phyloP scores from a whole-genome alignment of 2,329 filamentous ascomycete species.

The Penicillium palitans region DNA sequence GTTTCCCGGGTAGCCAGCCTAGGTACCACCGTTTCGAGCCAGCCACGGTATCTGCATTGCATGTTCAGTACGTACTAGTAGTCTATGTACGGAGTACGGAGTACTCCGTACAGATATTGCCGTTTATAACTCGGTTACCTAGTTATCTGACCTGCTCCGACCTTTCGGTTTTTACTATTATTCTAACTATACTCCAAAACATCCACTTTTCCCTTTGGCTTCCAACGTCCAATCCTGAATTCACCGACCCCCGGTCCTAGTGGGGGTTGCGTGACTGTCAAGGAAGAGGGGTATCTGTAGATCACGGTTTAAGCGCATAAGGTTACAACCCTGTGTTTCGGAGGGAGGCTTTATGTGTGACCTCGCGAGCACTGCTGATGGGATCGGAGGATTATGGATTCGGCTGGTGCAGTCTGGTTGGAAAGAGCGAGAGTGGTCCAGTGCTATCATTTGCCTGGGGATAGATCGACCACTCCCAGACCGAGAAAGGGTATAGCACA shows the following conservation, averaged over 20 bases:
- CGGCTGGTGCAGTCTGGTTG: conserved; percentile 17
- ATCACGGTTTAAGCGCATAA: conserved; percentile 14
- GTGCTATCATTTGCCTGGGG: background rate
- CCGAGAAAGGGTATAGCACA: background rate
- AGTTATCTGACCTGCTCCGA: background rate
- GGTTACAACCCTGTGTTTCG: conserved; percentile 19
- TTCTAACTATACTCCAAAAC: background rate
- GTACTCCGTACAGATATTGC: background rate
- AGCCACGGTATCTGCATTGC: background rate
- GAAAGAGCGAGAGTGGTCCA: conserved; percentile 12
- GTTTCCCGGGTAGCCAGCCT: conserved; percentile 1
- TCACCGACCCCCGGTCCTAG: conserved; percentile 2
- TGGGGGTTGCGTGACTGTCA: conserved; percentile 3
- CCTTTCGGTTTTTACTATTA: background rate
- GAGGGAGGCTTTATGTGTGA: conserved; percentile 16
- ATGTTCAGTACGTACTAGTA: background rate
- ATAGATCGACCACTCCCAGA: background rate
- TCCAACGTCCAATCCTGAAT: conserved; percentile 12
- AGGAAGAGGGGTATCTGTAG: conserved; percentile 7
- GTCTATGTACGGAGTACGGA: background rate
- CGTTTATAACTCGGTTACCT: background rate
- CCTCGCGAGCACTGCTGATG: conserved; percentile 13
- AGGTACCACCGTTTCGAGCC: background rate
- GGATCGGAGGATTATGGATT: conserved; percentile 25
- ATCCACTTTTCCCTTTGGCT: background rate